A percentile compares a stretch with the other conserved stretches of the same genome.
Evolutionary conservation across 108 stramenopile genomes (phyloP).

Genomic region (Cyclotella distinguenda): DNA sequence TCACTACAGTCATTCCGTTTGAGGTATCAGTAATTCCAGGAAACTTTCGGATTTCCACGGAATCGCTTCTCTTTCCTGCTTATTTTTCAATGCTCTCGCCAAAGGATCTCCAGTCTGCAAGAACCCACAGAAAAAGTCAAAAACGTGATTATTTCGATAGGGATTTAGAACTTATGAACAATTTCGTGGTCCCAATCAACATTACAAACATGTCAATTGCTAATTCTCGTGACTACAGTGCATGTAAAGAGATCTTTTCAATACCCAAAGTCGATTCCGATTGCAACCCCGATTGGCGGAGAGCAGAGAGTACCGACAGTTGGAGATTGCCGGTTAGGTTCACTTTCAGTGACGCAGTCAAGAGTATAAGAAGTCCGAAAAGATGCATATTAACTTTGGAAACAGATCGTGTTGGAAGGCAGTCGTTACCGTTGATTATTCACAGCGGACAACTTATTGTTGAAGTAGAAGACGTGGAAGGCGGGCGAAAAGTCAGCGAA

Average conservation of each 20-base stretch:
- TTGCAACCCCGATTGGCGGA: conserved; percentile 3
- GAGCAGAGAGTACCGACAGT: conserved; percentile 11
- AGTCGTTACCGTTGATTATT: conserved; percentile 38
- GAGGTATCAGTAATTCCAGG: conserved; percentile 32
- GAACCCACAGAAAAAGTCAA: conserved; percentile 4
- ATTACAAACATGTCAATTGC: conserved; percentile 17
- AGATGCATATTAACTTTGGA: conserved; percentile 32
- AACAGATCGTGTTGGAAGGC: conserved; percentile 40
- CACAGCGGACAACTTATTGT: conserved; percentile 34
- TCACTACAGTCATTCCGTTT: conserved; percentile 28
- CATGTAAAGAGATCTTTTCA: conserved; percentile 26
- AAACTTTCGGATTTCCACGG: conserved; percentile 30
- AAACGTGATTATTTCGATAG: conserved; percentile 34
- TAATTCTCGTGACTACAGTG: conserved; percentile 9
- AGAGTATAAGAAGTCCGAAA: not conserved
- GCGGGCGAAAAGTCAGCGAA: not conserved
- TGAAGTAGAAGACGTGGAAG: conserved; percentile 25
- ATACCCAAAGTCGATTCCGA: conserved; percentile 5
- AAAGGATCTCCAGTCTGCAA: conserved; percentile 10
- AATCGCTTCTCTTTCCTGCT: conserved; percentile 34
- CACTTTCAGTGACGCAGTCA: conserved; percentile 10
- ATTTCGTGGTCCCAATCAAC: conserved; percentile 40
- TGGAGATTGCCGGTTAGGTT: conserved; percentile 36
- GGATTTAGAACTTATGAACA: conserved; percentile 29
- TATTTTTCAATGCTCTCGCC: conserved; percentile 20